Evolutionary conservation across 2,329 filamentous ascomycete genomes (phyloP).

Genomic region (Bipolaris zeicola): DNA sequence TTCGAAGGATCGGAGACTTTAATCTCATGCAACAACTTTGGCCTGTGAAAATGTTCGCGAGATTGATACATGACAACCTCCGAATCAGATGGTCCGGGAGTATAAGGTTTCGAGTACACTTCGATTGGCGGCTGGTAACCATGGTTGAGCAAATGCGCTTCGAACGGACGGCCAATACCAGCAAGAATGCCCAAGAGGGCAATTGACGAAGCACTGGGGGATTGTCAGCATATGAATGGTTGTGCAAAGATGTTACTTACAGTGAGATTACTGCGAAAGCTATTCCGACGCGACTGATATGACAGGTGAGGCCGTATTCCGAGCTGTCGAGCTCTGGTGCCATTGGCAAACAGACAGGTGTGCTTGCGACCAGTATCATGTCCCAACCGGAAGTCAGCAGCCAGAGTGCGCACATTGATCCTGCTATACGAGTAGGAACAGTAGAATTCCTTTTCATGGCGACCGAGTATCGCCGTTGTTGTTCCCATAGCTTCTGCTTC

Average conservation of each 20-base stretch:
- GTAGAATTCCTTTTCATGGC: slow-evolving; percentile 41
- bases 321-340: slow-evolving; percentile 33
- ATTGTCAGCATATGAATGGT: slow-evolving; percentile 1
- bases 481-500: slow-evolving; percentile 39
- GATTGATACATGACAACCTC: too few relatives aligned
- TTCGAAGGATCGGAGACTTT: neutral
- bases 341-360: slow-evolving; percentile 39
- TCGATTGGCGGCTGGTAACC: slow-evolving; percentile 22
- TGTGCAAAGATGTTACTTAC: slow-evolving; percentile 26
- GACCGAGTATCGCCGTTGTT: slow-evolving; percentile 29
- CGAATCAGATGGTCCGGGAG: slow-evolving; percentile 20
- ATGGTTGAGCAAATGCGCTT: slow-evolving; percentile 42
- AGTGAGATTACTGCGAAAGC: slow-evolving; percentile 42
- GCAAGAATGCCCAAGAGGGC: slow-evolving; percentile 43
- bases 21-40: too few relatives aligned
- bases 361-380: slow-evolving; percentile 47
- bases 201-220: slow-evolving; percentile 37
- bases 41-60: neutral
- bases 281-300: slow-evolving; percentile 36
- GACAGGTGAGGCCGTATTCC: slow-evolving; percentile 43
- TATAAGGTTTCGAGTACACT: slow-evolving; percentile 18
- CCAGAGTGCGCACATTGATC: slow-evolving; percentile 45
- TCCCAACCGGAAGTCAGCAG: slow-evolving; percentile 48
- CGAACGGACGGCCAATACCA: slow-evolving; percentile 44
- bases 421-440: slow-evolving; percentile 40